Conservation (phyloP, 306 rosid species). For the Trifolium fragiferum region DNA sequence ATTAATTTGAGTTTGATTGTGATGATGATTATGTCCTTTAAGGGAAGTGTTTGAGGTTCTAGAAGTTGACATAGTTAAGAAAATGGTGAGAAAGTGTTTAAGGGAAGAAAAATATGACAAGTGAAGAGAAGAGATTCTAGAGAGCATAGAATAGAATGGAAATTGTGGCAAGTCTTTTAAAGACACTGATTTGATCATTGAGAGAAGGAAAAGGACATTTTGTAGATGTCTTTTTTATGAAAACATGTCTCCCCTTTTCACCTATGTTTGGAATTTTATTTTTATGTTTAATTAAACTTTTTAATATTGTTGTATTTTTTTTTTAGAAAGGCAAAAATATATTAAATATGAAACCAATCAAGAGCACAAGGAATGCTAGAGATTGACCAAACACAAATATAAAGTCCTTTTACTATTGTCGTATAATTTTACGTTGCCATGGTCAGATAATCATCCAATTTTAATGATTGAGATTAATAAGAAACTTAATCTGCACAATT, state of each 20-base stretch:
- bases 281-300: not conserved
- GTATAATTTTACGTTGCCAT: not conserved
- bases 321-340: not conserved
- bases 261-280: conserved; percentile 17
- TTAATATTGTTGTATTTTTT: not conserved
- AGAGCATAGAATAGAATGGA: conserved; percentile 25
- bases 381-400: too few species aligned
- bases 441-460: not conserved
- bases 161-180: conserved; percentile 59
- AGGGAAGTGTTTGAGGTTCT: conserved; percentile 60
- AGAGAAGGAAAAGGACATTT: conserved; percentile 54
- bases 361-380: too few species aligned
- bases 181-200: conserved; percentile 59
- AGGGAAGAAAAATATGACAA: conserved; percentile 20
- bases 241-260: conserved; percentile 50
- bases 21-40: conserved; percentile 47
- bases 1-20: conserved; percentile 53
- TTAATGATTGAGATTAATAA: not conserved
- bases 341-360: not conserved
- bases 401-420: not conserved
- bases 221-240: conserved; percentile 55
- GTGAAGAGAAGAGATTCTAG: conserved; percentile 15
- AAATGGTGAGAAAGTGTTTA: conserved; percentile 38
- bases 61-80: conserved; percentile 70
- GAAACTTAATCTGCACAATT: too few species aligned